A percentile compares a stretch with the other conserved stretches of the same genome.
phyloP scores from a whole-genome alignment of 2,329 filamentous ascomycete species.

The Ascochyta pisi region DNA sequence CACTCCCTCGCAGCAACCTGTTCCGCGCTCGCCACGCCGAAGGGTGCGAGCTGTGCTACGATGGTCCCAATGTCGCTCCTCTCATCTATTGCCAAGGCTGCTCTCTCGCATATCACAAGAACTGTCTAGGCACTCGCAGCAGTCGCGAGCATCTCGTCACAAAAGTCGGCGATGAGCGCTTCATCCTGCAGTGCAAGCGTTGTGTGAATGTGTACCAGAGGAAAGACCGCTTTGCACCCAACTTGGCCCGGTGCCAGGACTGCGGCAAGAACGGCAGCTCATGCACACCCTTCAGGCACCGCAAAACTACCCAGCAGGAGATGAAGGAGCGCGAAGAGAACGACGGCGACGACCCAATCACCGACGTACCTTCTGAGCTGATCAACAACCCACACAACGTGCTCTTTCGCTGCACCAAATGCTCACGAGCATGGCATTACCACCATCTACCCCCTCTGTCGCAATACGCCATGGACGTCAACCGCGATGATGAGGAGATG shows the following conservation, averaged over 20 bases:
- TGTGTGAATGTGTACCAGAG: constrained; percentile 74
- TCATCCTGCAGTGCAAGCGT: constrained; percentile 87
- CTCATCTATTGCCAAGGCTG: constrained; percentile 93
- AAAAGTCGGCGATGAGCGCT: constrained; percentile 77
- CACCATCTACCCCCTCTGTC: constrained; percentile 73
- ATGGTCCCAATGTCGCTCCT: constrained; percentile 66
- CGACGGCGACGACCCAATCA: constrained; percentile 77
- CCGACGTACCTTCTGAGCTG: constrained; percentile 64
- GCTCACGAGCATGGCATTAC: constrained; percentile 81
- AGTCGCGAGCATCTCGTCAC: constrained; percentile 86
- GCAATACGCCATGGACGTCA: constrained; percentile 52
- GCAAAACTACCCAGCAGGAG: constrained; percentile 78
- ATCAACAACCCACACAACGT: constrained; percentile 79
- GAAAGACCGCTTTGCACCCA: constrained; percentile 74
- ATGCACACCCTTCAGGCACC: constrained; percentile 77
- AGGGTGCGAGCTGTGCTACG: constrained; percentile 75
- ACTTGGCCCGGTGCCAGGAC: constrained; percentile 72
- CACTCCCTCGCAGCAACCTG: constrained; percentile 64
- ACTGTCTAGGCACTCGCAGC: constrained; percentile 77
- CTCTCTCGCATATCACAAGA: constrained; percentile 80
- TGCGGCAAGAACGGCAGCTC: constrained; percentile 72
- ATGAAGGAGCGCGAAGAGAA: constrained; percentile 84
- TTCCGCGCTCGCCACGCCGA: constrained; percentile 76
- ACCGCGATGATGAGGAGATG: constrained; percentile 56
- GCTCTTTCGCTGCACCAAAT: constrained; percentile 81